Evolutionary conservation across 345 rosid species (phyloP).

Genomic region (Syzygium oleosum): DNA sequence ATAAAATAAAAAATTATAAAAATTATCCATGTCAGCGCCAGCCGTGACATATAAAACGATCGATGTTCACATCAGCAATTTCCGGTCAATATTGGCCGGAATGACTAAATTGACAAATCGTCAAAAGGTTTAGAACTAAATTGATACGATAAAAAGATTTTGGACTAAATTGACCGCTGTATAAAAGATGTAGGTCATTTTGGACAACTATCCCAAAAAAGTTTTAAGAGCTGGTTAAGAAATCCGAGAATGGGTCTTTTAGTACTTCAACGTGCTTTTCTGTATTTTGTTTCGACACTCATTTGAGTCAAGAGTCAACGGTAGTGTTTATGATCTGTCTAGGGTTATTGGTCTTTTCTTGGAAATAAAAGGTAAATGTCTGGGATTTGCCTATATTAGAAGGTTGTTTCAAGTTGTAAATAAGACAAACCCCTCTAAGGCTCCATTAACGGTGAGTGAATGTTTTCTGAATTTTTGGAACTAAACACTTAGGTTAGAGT

Average conservation of each 20-base stretch:
- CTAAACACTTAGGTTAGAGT: too few species aligned
- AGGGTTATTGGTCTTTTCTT: not conserved
- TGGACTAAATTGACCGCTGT: rapidly evolving
- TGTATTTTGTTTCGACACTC: not conserved
- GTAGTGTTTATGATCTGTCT: not conserved
- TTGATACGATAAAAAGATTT: rapidly evolving
- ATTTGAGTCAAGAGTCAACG: not conserved
- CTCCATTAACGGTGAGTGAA: not conserved
- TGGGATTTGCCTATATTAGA: not conserved
- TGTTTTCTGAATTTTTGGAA: not conserved
- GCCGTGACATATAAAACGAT: too few species aligned
- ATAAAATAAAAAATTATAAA: rapidly evolving
- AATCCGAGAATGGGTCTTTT: not conserved
- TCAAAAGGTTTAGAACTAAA: rapidly evolving
- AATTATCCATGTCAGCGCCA: rapidly evolving
- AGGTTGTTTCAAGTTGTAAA: not conserved
- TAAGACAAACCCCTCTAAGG: not conserved
- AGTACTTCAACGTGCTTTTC: not conserved
- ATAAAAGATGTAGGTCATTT: rapidly evolving
- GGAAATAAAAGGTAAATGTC: not conserved
- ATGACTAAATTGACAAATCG: too few species aligned
- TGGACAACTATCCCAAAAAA: too few species aligned
- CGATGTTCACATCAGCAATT: too few species aligned
- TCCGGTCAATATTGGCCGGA: too few species aligned
- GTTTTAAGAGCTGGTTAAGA: not conserved